Evolutionary conservation across 352 stramenopile species (phyloP).

Genomic region (Globisporangium megalacanthum): DNA sequence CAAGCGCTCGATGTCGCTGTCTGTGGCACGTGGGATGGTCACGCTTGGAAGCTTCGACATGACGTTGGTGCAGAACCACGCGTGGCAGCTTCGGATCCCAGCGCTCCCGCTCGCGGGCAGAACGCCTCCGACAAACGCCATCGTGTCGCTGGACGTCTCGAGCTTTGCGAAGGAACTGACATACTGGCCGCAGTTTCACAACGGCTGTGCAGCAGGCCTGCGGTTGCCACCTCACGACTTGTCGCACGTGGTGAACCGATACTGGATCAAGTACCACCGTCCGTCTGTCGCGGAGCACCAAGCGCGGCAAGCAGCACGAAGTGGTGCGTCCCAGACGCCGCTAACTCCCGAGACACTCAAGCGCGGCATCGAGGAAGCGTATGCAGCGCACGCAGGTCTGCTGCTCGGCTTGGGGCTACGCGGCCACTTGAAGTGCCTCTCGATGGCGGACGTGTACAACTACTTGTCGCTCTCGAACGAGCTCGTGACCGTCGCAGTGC

Average conservation of each 20-base stretch:
- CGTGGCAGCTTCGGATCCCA: slow-evolving; percentile 87
- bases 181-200: slow-evolving; percentile 98
- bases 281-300: slow-evolving; percentile 49
- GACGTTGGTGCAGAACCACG: slow-evolving; percentile 59
- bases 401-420: slow-evolving; percentile 94
- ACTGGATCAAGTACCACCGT: slow-evolving; percentile 98
- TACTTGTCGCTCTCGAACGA: slow-evolving; percentile 96
- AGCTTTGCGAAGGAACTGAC: slow-evolving; percentile 87
- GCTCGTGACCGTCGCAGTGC: slow-evolving; percentile 94
- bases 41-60: slow-evolving; percentile 91
- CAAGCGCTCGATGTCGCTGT: slow-evolving; percentile 90
- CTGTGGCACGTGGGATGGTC: slow-evolving; percentile 95
- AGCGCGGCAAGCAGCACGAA: slow-evolving; percentile 8
- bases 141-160: slow-evolving; percentile 90
- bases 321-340: not conserved
- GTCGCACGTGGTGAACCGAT: slow-evolving; percentile 89
- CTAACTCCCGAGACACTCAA: slow-evolving; percentile 15
- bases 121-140: slow-evolving; percentile 92
- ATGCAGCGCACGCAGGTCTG: slow-evolving; percentile 92
- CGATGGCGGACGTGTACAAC: slow-evolving; percentile 98
- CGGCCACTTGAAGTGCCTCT: slow-evolving; percentile 92
- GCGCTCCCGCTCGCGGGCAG: slow-evolving; percentile 90
- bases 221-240: slow-evolving; percentile 68
- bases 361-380: slow-evolving; percentile 66
- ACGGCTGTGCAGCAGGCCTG: slow-evolving; percentile 95